These are phyloP conservation scores for Colletotrichum noveboracense DNA, from an alignment of 2,329 filamentous ascomycete genomes.

Conservation along the genomic window DNA sequence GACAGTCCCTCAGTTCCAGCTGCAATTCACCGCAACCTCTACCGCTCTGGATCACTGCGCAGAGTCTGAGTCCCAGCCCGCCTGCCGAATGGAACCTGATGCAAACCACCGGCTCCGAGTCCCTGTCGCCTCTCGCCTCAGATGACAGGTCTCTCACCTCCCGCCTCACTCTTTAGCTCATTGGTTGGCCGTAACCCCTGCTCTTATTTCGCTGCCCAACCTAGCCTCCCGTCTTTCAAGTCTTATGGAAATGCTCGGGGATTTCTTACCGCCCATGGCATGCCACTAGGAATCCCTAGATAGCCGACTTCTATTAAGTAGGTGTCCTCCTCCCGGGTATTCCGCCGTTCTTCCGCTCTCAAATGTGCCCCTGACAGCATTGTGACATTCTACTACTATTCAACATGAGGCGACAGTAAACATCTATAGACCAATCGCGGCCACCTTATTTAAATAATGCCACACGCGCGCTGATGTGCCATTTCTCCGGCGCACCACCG, in stretches of 20 bases:
- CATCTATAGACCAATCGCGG: background rate
- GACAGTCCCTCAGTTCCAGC: background rate
- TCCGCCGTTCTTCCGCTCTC: background rate
- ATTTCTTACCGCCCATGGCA: background rate
- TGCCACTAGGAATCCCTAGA: background rate
- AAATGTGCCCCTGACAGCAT: background rate
- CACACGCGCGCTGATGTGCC: background rate
- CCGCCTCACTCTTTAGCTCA: background rate
- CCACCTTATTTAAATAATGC: background rate
- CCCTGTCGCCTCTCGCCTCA: background rate
- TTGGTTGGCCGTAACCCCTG: background rate
- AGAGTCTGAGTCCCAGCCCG: background rate
- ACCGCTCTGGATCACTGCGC: background rate
- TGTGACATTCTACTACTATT: background rate
- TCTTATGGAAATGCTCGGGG: background rate
- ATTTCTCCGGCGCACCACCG: background rate
- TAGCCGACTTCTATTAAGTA: background rate
- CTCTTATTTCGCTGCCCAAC: background rate
- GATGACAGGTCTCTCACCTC: background rate
- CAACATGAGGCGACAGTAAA: background rate
- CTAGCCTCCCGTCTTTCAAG: background rate
- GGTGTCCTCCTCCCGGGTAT: background rate
- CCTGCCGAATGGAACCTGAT: background rate
- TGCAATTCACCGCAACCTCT: conserved; percentile 7
- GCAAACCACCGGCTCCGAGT: background rate